These are phyloP conservation scores for Calonectria fujianensis DNA, from an alignment of 2,329 filamentous ascomycete species.

Conservation along the genomic window DNA sequence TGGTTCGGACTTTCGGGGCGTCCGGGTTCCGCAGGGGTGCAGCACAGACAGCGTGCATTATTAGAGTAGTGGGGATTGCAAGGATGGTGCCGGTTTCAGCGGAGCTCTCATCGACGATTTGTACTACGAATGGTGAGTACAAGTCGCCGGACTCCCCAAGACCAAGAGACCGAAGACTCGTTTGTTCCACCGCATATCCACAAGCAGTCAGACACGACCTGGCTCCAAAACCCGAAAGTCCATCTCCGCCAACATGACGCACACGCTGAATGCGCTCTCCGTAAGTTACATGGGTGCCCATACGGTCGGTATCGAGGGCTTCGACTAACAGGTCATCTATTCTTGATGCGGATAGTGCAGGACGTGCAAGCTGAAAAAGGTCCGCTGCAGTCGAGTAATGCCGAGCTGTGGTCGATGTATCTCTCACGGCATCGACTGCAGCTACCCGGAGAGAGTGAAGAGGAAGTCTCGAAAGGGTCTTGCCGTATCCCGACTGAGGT, in stretches of 20 bases:
- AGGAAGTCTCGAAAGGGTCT: constrained; percentile 46
- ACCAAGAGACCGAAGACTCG: neutral
- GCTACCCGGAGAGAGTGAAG: constrained; percentile 55
- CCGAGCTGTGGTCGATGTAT: constrained; percentile 55
- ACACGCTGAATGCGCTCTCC: constrained; percentile 30
- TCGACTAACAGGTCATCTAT: constrained; percentile 7
- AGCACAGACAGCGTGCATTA: constrained; percentile 14
- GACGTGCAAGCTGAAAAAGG: constrained; percentile 35
- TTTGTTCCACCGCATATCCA: constrained; percentile 28
- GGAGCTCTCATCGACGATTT: constrained; percentile 6
- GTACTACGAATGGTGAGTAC: constrained; percentile 11
- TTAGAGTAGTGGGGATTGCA: neutral
- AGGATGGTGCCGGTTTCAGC: neutral
- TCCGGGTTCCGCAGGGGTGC: constrained; percentile 23
- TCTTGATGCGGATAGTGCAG: constrained; percentile 20
- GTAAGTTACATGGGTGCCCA: constrained; percentile 23
- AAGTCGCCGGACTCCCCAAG: constrained; percentile 33
- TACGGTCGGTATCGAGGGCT: constrained; percentile 3
- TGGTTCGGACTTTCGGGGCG: constrained; percentile 26
- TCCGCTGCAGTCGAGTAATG: constrained; percentile 56
- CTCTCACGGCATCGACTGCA: constrained; percentile 52
- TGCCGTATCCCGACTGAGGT: constrained; percentile 38
- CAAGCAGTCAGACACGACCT: neutral
- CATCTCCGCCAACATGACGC: constrained; percentile 19
- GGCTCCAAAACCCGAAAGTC: constrained; percentile 24